A percentile compares a stretch with the other conserved stretches of the same genome.
Evolutionary conservation across 495 filamentous ascomycete genomes (phyloP).

Genomic region (Trichoderma parareesei): DNA sequence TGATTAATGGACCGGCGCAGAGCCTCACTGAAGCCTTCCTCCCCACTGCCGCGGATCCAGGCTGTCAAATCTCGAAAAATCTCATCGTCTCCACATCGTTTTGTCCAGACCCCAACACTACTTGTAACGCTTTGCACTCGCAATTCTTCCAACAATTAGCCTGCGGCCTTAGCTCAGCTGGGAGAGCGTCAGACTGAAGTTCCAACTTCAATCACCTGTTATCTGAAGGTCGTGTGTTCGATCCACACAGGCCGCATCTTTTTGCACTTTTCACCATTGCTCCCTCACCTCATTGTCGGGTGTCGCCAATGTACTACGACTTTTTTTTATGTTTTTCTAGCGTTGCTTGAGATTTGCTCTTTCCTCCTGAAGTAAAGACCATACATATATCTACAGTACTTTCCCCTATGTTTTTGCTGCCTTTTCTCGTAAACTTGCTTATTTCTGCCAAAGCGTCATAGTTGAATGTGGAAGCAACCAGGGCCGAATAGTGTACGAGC

Average conservation of each 20-base stretch:
- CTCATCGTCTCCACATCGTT: background rate
- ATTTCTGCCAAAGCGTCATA: no score
- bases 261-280: background rate
- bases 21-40: background rate
- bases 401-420: background rate
- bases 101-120: background rate
- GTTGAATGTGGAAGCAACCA: no score
- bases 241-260: conserved; percentile 8
- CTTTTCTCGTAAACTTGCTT: background rate
- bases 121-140: background rate
- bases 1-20: background rate
- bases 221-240: conserved; percentile 10
- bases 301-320: no score
- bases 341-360: background rate
- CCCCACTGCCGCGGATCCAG: background rate
- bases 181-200: conserved; percentile 10
- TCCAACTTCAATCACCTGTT: conserved; percentile 3
- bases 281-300: background rate
- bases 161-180: conserved; percentile 9
- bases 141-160: background rate
- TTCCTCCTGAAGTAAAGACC: background rate
- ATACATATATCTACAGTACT: background rate
- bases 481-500: no score
- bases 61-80: no score
- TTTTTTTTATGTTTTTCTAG: background rate